phyloP scores from a whole-genome alignment of 2,329 filamentous ascomycete genomes.

The Penicillium sp. region DNA sequence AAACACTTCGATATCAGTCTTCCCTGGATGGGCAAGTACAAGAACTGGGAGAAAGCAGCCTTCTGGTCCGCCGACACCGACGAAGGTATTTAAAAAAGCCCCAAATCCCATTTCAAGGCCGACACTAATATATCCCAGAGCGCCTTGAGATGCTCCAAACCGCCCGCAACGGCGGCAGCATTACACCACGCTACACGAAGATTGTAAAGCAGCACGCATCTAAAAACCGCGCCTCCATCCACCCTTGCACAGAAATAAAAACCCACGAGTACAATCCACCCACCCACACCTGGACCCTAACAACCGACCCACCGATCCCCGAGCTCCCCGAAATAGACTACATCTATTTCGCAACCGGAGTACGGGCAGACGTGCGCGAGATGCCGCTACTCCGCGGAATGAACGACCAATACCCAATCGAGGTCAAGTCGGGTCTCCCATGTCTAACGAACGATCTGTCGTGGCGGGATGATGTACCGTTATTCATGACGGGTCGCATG shows the following conservation, averaged over 20 bases:
- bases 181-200: slow-evolving; percentile 68
- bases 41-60: slow-evolving; percentile 71
- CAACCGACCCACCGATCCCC: slow-evolving; percentile 54
- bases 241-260: slow-evolving; percentile 58
- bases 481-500: slow-evolving; percentile 69
- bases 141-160: slow-evolving; percentile 63
- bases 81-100: slow-evolving; percentile 42
- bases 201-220: slow-evolving; percentile 62
- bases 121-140: slow-evolving; percentile 43
- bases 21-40: slow-evolving; percentile 79
- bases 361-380: slow-evolving; percentile 61
- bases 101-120: background rate
- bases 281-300: slow-evolving; percentile 52
- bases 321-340: slow-evolving; percentile 59
- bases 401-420: slow-evolving; percentile 59
- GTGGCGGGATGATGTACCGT: slow-evolving; percentile 70
- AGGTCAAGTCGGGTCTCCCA: slow-evolving; percentile 65
- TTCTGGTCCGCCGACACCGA: slow-evolving; percentile 77
- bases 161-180: slow-evolving; percentile 73
- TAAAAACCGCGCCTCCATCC: slow-evolving; percentile 54
- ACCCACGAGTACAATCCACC: slow-evolving; percentile 52
- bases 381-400: slow-evolving; percentile 64
- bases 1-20: slow-evolving; percentile 79
- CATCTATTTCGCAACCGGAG: slow-evolving; percentile 74
- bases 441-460: slow-evolving; percentile 74